Evolutionary conservation across 108 stramenopile genomes (phyloP), one percentile per base, ranked within the genome.

Genomic region (Aurantiochytrium sp.): DNA sequence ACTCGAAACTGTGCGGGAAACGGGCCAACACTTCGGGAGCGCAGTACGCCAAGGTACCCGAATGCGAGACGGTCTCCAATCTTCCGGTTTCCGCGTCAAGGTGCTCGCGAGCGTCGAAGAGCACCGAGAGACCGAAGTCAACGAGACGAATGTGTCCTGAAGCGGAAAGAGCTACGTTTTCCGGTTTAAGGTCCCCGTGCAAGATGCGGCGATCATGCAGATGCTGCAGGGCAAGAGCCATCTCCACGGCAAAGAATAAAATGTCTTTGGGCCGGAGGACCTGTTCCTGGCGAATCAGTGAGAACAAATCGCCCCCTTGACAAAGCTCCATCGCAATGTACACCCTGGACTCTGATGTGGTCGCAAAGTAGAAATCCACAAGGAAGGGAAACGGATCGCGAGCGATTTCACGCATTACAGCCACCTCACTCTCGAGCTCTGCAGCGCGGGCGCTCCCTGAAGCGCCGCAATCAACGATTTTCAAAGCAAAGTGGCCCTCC

Each of bases 231-330:
- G 49, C 76, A 23, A 83, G 49, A 6, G 14, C 28, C 25, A 83
- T 55, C 76, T 83, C 76, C 19, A 47, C 45, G 49, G 76, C 51
- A 23, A 53, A 83, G 76, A 83, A 83, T 16, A 83, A 45, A 25
- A 53, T 83, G 49, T 83, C 76, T 45, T 47, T 53, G 10, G 76
- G 76, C 10, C 25, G 51, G 28, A 95, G 92, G 4, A 93, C 90
- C 23, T 72, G 92, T 5, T 93, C 94, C 60, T 89, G 90, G 10
- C 90, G 58, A 42, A 94, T 72, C 44, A 90, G 64, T 49, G 93
- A 92, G 89, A 93, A 95, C 21, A 95, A 90, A 73, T 95, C 94
- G 47, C 95, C 95, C 42, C 95, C 95, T 29, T 90, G 88, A 44
- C 94, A 87, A 6, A 93, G 91, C 92, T 95, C 95, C 19, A 95